A percentile compares a stretch with the other conserved stretches of the same genome.
These are phyloP conservation scores for Blastobotrys aristatus DNA, from an alignment of 1,139 yeast species.

Conservation along the genomic window DNA sequence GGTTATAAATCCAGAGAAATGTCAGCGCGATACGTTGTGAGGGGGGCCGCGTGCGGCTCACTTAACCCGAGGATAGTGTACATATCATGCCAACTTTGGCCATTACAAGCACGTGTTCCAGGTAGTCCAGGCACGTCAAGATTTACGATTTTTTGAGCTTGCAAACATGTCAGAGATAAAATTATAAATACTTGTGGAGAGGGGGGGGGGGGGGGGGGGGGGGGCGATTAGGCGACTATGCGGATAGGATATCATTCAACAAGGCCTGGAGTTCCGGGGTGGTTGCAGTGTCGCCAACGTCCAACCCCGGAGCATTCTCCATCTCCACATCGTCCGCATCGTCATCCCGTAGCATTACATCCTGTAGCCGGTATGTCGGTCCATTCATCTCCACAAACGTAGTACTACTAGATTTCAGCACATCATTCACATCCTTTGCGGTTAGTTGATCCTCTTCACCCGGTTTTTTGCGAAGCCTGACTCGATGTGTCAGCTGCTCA, in stretches of 20 bases:
- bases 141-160: too few relatives aligned
- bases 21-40: too few relatives aligned
- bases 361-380: conserved; percentile 31
- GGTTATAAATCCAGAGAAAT: too few relatives aligned
- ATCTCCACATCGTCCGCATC: conserved; percentile 15
- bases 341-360: conserved; percentile 32
- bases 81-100: too few relatives aligned
- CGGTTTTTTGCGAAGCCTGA: conserved; percentile 17
- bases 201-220: too few relatives aligned
- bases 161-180: too few relatives aligned
- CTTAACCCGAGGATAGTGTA: too few relatives aligned
- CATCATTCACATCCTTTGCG: conserved; percentile 32
- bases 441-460: conserved; percentile 30
- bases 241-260: background rate
- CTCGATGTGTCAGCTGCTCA: conserved; percentile 49
- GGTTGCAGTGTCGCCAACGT: conserved; percentile 1
- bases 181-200: too few relatives aligned
- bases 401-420: conserved; percentile 30
- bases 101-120: too few relatives aligned
- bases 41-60: too few relatives aligned
- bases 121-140: too few relatives aligned
- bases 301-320: background rate
- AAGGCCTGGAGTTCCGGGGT: conserved; percentile 9
- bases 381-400: conserved; percentile 33
- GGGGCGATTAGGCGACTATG: too few relatives aligned